phyloP scores from a whole-genome alignment of 352 stramenopile species.

The Phytophthora quininea region DNA sequence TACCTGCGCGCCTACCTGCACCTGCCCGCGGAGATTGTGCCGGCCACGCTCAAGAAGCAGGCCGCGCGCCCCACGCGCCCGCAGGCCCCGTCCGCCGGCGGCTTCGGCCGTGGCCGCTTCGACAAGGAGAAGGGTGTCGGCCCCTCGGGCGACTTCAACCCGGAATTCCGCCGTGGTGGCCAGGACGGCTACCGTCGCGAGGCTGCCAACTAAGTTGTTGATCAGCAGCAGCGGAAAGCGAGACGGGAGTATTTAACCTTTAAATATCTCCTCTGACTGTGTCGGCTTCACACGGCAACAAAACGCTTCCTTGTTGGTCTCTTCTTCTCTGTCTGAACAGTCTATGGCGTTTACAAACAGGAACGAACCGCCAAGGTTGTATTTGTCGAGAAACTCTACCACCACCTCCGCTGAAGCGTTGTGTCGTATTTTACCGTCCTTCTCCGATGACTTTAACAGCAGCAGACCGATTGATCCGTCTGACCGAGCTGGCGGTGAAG shows the following conservation, averaged over 20 bases:
- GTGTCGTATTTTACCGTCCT: too few species aligned
- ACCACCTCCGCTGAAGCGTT: too few species aligned
- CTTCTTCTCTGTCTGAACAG: too few species aligned
- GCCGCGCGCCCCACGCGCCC: slow-evolving; percentile 81
- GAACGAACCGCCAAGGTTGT: too few species aligned
- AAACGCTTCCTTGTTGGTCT: too few species aligned
- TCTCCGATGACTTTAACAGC: too few species aligned
- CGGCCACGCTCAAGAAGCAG: slow-evolving; percentile 98
- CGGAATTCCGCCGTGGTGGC: slow-evolving; percentile 84
- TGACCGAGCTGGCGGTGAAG: too few species aligned
- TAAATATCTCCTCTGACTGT: slow-evolving; percentile 76
- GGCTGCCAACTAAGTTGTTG: slow-evolving; percentile 77
- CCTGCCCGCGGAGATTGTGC: slow-evolving; percentile 98
- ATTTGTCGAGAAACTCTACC: too few species aligned
- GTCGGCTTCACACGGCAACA: slow-evolving; percentile 62
- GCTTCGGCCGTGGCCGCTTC: slow-evolving; percentile 86
- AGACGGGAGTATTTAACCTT: slow-evolving; percentile 69
- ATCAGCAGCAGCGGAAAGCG: slow-evolving; percentile 31
- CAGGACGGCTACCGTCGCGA: slow-evolving; percentile 90
- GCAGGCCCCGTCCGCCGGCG: slow-evolving; percentile 72
- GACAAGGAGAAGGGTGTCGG: slow-evolving; percentile 91
- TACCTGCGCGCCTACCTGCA: slow-evolving; percentile 99
- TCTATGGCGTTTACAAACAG: too few species aligned
- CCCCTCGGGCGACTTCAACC: slow-evolving; percentile 89
- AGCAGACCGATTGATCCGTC: too few species aligned